These are phyloP conservation scores for Tremellales sp. DNA, from an alignment of 1,284 basidiomycete genomes.

Conservation along the genomic window DNA sequence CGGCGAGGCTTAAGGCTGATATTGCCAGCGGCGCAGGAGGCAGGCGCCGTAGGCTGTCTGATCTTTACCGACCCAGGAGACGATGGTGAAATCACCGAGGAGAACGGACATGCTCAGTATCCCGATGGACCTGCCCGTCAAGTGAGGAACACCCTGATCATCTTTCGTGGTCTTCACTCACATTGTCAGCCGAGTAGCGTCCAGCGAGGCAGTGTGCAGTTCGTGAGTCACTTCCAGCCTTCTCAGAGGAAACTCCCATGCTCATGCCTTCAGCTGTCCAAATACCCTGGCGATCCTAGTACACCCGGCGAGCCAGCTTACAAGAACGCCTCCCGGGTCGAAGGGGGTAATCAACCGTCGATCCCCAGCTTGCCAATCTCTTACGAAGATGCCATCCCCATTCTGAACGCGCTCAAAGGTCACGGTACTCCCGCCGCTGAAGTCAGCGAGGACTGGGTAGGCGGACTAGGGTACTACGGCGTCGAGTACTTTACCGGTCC, in stretches of 20 bases:
- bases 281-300: constrained; percentile 61
- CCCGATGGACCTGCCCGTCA: constrained; percentile 85
- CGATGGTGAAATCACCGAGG: constrained; percentile 74
- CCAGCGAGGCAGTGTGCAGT: constrained; percentile 85
- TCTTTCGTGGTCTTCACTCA: neutral
- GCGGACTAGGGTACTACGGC: constrained; percentile 48
- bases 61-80: constrained; percentile 89
- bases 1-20: constrained; percentile 44
- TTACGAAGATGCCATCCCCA: constrained; percentile 52
- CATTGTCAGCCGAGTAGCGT: constrained; percentile 57
- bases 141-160: constrained; percentile 13
- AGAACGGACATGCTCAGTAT: constrained; percentile 72
- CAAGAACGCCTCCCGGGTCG: constrained; percentile 67
- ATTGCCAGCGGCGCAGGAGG: constrained; percentile 76
- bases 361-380: constrained; percentile 62
- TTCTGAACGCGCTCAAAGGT: constrained; percentile 49
- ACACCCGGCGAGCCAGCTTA: constrained; percentile 88
- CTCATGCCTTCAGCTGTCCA: constrained; percentile 30
- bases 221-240: constrained; percentile 53
- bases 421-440: constrained; percentile 37
- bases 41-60: constrained; percentile 59
- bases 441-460: constrained; percentile 50
- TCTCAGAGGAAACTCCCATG: too few relatives aligned
- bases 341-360: constrained; percentile 66
- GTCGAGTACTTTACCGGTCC: constrained; percentile 56